Evolutionary conservation across 2,329 filamentous ascomycete genomes (phyloP).

Genomic region (Ampelomyces quisqualis): DNA sequence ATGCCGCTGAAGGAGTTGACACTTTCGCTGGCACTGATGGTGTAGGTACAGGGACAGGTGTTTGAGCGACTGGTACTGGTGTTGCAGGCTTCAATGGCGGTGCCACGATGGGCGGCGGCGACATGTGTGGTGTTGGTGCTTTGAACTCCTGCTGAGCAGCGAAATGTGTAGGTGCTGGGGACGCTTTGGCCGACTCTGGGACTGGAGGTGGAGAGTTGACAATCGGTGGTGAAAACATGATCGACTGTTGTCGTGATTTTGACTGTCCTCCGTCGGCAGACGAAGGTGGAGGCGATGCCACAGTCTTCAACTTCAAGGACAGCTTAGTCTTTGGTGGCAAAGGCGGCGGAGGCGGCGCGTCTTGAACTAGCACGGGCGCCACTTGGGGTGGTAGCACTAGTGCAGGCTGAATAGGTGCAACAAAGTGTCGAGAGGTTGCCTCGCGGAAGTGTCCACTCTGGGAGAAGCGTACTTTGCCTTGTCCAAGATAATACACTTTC

Average conservation of each 20-base stretch:
- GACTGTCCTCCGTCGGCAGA: constrained; percentile 7
- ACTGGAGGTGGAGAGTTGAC: constrained; percentile 19
- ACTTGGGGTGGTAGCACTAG: constrained; percentile 2
- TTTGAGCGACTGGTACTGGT: constrained; percentile 16
- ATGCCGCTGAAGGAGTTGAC: no score
- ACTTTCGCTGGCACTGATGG: constrained; percentile 11
- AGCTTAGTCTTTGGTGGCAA: constrained; percentile 17
- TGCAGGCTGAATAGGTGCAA: constrained; percentile 10
- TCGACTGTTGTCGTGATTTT: constrained; percentile 16
- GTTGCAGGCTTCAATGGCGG: constrained; percentile 18
- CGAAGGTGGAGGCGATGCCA: constrained; percentile 18
- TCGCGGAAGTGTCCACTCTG: constrained; percentile 26
- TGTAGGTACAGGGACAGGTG: constrained; percentile 11
- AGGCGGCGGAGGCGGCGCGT: neutral
- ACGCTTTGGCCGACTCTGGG: constrained; percentile 16
- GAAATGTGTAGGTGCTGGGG: constrained; percentile 16
- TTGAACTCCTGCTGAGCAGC: constrained; percentile 16
- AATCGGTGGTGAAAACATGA: constrained; percentile 17
- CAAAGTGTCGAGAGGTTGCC: constrained; percentile 3
- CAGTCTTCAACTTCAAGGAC: constrained; percentile 22
- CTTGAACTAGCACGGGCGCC: neutral
- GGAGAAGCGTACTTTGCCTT: constrained; percentile 42
- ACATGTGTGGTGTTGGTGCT: constrained; percentile 18
- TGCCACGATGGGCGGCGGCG: constrained; percentile 10
- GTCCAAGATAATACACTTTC: constrained; percentile 55